Evolutionary conservation across 495 filamentous ascomycete species (phyloP).

Genomic region (Opeltia flavorubescens): DNA sequence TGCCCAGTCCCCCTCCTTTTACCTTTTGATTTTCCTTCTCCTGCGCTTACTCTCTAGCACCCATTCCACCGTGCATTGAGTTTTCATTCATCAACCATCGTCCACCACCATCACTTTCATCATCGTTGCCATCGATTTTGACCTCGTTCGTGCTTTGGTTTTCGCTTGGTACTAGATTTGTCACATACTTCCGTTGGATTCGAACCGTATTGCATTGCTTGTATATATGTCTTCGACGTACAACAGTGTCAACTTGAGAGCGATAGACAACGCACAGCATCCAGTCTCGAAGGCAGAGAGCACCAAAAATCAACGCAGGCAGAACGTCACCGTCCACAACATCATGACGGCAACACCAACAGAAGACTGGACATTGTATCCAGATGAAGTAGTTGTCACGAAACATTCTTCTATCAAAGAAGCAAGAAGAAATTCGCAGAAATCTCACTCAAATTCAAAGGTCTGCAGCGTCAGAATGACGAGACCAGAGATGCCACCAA

Average conservation of each 20-base stretch:
- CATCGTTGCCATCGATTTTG: background rate
- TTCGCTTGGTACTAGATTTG: background rate
- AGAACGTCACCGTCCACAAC: background rate
- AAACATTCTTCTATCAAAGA: constrained; percentile 1
- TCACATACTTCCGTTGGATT: background rate
- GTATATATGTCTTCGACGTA: background rate
- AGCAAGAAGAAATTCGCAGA: background rate
- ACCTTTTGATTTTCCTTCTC: constrained; percentile 5
- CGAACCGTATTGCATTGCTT: background rate
- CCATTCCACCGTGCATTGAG: background rate
- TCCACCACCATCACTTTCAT: background rate
- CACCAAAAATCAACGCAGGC: background rate
- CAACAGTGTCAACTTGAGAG: background rate
- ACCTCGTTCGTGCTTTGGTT: background rate
- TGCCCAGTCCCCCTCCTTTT: constrained; percentile 4
- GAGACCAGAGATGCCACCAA: background rate
- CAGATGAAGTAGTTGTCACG: background rate
- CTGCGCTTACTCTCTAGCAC: constrained; percentile 3
- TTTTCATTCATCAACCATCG: background rate
- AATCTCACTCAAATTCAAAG: background rate
- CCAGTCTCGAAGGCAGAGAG: background rate
- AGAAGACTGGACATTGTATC: constrained; percentile 2
- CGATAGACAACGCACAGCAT: background rate
- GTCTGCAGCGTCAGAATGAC: background rate
- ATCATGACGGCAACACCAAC: background rate